Evolutionary conservation across 208 protist species (phyloP), one percentile per base, ranked within the genome.

Genomic region (Crithidia thermophila): DNA sequence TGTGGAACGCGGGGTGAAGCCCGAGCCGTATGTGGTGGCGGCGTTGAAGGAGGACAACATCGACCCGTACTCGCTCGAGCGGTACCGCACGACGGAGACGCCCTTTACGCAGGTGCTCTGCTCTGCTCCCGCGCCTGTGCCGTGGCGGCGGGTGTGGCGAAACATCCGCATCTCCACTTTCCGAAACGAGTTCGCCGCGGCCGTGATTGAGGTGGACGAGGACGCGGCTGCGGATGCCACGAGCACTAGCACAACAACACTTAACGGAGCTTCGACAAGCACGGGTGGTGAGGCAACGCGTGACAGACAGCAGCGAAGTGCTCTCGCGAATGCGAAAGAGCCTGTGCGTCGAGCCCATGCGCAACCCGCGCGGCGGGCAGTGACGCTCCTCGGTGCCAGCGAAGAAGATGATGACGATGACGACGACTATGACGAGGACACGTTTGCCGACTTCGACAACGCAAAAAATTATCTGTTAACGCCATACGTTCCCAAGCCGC

Each of bases 71-170:
- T 66, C 43, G 21, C 27, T 65, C 18, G 10, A 8, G 53, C 59
- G 63, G 28, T 67, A 67, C 50, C 31, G 28, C 0, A 43, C 51
- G 7, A 46, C 33, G 7, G 52, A 49, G n/a, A 37, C 43, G n/a
- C 57, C 51, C 16, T 57, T 39, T 40, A 66, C 70, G 42, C 67
- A 80, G 34, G 49, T 80, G 45, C 59, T 80, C 30, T 71, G 57
- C 46, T 55, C 66, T 18, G 60, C 75, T 0, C 75, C 46, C 3
- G 47, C 69, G 20, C 75, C 75, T 3, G 46, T 66, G 25, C 75
- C 75, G 28, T 80, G 75, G 75, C 67, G 75, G 34, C 53, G 57
- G 16, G 36, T 75, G 23, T 67, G 51, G 23, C 50, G 52, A 8
- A 68, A 52, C 51, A 59, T 75, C 27, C 69, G 61, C 6, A 33